Evolutionary conservation across 495 filamentous ascomycete genomes (phyloP), one percentile per base, ranked within the genome.

Genomic region (Friedmanniomyces endolithicus): DNA sequence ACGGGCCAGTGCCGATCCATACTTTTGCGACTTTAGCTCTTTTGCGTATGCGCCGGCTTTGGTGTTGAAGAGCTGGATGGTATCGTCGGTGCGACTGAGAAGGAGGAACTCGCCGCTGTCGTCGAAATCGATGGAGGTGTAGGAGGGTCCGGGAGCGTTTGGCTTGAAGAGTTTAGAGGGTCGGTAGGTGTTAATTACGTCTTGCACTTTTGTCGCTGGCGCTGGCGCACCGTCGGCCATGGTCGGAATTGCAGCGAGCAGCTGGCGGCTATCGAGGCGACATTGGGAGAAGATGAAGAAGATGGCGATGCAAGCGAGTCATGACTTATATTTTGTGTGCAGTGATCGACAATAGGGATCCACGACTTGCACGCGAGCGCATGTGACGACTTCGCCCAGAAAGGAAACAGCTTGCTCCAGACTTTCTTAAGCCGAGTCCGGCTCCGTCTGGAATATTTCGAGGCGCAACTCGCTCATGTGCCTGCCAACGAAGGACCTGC

Each of bases 31-130:
- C 47, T 89, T 81, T 23, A 94, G 75, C 33, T 81, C 80, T 67
- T 97, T 97, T 24, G 83, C 82, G 53, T 84, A 81, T 52, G 85
- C 87, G 6, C 92, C 92, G 48, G 92, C 88, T 57, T 85, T 87
- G 58, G 90, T 83, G 61, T 88, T 92, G 71, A 89, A 99, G 29
- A 97, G 77, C 63, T 97, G 90, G 57, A 99, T 87, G 0, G 86
- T 92, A 60, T 96, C 89, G 64, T 97, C 94, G 65, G 82, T 84
- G 49, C 88, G 86, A 8, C 87, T 84, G 0, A 89, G 83, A 64
- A 97, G 86, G 39, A 90, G 75, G 37, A 86, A 85, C 59, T 95
- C 88, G 63, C 92, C 92, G 23, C 83, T 82, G 72, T 96, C 89
- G 70, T 97, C 90, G 63, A 95, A 97, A 71, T 97, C 90, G 61